A percentile compares a stretch with the other conserved stretches of the same genome.
phyloP scores from a whole-genome alignment of 1,139 yeast species.

The Debaryomycetaceae sp. region DNA sequence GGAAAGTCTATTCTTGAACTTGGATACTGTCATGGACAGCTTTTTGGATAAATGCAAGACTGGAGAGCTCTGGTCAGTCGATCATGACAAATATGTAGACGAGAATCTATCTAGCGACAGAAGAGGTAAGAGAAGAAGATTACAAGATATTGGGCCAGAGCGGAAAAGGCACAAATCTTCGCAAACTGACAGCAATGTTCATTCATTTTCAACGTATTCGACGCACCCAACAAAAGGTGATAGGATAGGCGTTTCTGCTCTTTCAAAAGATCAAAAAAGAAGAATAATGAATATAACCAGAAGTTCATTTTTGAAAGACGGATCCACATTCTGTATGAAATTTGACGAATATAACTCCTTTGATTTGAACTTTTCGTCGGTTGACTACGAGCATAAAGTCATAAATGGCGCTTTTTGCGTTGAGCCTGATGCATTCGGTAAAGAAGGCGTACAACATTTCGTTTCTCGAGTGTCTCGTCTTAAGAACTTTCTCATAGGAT shows the following conservation, averaged over 20 bases:
- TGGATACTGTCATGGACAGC: constrained; percentile 19
- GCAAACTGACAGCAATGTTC: not conserved
- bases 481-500: constrained; percentile 4
- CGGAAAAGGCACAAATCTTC: constrained; percentile 4
- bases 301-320: constrained; percentile 13
- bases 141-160: not conserved
- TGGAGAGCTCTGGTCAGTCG: constrained; percentile 13
- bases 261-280: constrained; percentile 14
- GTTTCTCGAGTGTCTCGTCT: constrained; percentile 1
- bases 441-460: not conserved
- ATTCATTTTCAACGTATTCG: not conserved
- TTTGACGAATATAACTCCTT: constrained; percentile 7
- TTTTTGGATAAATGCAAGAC: constrained; percentile 15
- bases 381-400: constrained; percentile 16
- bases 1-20: constrained; percentile 11
- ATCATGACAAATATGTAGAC: not conserved
- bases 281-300: constrained; percentile 18
- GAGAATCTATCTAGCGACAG: constrained; percentile 5
- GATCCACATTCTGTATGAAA: constrained; percentile 14
- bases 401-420: constrained; percentile 18
- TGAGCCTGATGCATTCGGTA: not conserved
- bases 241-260: constrained; percentile 6
- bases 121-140: constrained; percentile 3
- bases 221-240: not conserved
- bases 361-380: constrained; percentile 17